A percentile compares a stretch with the other conserved stretches of the same genome.
Evolutionary conservation across 177 flowering plant genomes (phyloP).

Genomic region (Telopea speciosissima): DNA sequence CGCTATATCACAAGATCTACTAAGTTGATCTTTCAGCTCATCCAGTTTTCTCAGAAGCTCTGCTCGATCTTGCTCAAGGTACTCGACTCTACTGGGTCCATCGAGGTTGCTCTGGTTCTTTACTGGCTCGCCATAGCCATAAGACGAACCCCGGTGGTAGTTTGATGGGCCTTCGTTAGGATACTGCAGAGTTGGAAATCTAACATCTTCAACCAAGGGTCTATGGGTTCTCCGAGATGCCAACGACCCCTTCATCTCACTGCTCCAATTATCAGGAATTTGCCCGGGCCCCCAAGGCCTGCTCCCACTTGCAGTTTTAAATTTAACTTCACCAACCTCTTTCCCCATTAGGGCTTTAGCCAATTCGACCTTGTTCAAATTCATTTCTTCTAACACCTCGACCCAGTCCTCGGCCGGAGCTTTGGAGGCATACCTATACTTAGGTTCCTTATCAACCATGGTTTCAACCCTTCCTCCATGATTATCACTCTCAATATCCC

Average conservation of each 20-base stretch:
- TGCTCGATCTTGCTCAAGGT: conserved; percentile 56
- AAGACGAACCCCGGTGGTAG: conserved; percentile 21
- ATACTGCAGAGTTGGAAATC: conserved; percentile 28
- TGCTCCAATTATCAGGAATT: conserved; percentile 19
- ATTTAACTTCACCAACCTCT: conserved; percentile 20
- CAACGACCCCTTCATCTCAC: conserved; percentile 23
- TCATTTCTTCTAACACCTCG: conserved; percentile 12
- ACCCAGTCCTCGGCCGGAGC: conserved; percentile 19
- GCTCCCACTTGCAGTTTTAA: conserved; percentile 16
- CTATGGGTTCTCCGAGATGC: conserved; percentile 27
- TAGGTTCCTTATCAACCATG: conserved; percentile 15
- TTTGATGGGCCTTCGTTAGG: conserved; percentile 59
- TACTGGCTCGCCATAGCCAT: conserved; percentile 24
- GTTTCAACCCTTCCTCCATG: conserved; percentile 9
- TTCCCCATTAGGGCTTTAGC: conserved; percentile 14
- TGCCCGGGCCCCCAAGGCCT: conserved; percentile 18
- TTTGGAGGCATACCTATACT: conserved; percentile 20
- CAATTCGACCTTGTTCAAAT: conserved; percentile 15
- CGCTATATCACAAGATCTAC: conserved; percentile 35
- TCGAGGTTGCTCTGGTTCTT: conserved; percentile 16
- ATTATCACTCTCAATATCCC: conserved; percentile 12
- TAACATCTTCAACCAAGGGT: conserved; percentile 24
- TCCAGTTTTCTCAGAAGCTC: conserved; percentile 72
- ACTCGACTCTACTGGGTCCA: conserved; percentile 31
- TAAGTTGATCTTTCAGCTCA: conserved; percentile 61